Base-by-base conservation (phyloP, 495 filamentous ascomycete species). In the Annulohypoxylon bovei region DNA sequence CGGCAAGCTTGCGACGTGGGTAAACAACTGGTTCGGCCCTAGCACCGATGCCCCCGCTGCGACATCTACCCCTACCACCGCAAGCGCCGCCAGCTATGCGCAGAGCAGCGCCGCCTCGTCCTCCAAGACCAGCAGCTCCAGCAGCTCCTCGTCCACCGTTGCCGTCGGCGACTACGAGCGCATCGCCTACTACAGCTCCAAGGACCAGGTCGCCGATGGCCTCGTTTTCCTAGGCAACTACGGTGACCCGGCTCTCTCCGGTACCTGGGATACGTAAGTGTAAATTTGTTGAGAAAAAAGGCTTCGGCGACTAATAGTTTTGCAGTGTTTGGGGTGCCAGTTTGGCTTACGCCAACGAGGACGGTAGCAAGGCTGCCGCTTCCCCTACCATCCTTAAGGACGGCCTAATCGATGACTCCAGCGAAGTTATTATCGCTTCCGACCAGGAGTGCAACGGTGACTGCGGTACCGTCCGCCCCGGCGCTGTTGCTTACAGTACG, bases 201-300 rank as follows among this genome's bases (percentile, higher is more conserved):
- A 70, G 0, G 60, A 75, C 2, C 81, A 83, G 27, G 77, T 72
- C 23, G 76, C 83, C 1, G 77, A 88, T 1, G 90, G 89, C 5
- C 68, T 93, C 2, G 84, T 82, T 22, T 93, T 93, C 80, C 79
- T 93, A 22, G 89, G 87, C 62, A 88, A 91, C 76, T 76, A 81
- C 42, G 90, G 89, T 65, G 86, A 86, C 46, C 74, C 81, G 3
- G 40, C 67, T 23, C 79, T 84, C 1, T 91, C 89, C 25, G 88
- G 89, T 16, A 80, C 79, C 32, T 91, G 81, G 56, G 85, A 88
- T 52, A 76, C 78, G 86, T 88, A 76, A 79, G 83, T 80, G 28
- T 39, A 12, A 49, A 50, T 40, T 14, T 1, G 33, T 4, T 18
- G 7, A 5, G 7, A 30, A 35, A 28, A 9, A 62, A 39, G n/a